Conservation (phyloP, 2,329 filamentous ascomycete species). For the Intubia oerlemansii region DNA sequence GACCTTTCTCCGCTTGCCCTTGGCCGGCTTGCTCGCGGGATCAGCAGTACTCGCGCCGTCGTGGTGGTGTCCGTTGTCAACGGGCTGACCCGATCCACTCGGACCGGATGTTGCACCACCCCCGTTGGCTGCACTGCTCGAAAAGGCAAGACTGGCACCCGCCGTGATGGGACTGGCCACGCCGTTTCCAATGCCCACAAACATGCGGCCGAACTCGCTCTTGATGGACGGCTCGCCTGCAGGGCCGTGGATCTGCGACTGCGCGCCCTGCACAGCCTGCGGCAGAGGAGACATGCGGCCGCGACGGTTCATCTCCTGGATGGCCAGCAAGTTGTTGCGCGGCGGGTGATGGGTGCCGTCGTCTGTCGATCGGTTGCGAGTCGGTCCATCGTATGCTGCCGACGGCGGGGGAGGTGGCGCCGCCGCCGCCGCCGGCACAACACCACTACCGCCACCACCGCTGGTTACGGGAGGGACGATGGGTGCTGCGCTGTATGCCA, state of each 20-base stretch:
- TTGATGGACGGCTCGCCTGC: conserved; percentile 77
- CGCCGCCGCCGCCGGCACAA: not conserved
- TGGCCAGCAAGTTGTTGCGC: conserved; percentile 48
- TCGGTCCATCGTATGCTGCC: conserved; percentile 16
- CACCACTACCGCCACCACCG: no score
- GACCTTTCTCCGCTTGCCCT: conserved; percentile 41
- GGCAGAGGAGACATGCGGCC: conserved; percentile 75
- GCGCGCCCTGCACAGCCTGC: conserved; percentile 82
- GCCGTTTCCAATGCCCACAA: conserved; percentile 62
- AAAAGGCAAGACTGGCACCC: conserved; percentile 22
- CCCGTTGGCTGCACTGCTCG: no score
- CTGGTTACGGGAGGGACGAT: not conserved
- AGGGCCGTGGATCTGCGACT: conserved; percentile 58
- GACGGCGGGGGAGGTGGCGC: not conserved
- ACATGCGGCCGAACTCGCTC: conserved; percentile 86
- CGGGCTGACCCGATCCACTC: no score
- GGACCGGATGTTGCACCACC: no score
- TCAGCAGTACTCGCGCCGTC: no score
- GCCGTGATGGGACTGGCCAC: conserved; percentile 27
- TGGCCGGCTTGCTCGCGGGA: conserved; percentile 17
- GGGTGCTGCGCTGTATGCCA: not conserved
- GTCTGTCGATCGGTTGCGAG: conserved; percentile 21
- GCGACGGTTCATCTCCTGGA: conserved; percentile 63
- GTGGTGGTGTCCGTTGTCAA: no score
- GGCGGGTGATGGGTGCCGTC: conserved; percentile 36